Conservation (phyloP, 2,329 filamentous ascomycete species). For the Ambrosiella xylebori region DNA sequence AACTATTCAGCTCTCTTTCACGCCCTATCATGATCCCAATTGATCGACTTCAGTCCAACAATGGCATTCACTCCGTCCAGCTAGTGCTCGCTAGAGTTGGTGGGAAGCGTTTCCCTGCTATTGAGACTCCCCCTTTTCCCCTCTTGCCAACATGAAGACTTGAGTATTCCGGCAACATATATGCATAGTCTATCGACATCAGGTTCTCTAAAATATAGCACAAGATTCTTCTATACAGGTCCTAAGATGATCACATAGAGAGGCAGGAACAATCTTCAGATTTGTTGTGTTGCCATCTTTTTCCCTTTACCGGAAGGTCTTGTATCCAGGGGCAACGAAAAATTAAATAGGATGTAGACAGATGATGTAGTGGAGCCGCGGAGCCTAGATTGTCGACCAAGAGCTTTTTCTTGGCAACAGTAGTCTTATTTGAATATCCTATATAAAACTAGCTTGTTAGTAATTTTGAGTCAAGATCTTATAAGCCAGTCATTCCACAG, state of each 20-base stretch:
- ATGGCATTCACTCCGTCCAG: not conserved
- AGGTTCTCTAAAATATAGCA: not conserved
- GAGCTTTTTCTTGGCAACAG: no score
- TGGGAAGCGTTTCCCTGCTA: not conserved
- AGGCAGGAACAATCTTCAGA: not conserved
- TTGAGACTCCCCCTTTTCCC: not conserved
- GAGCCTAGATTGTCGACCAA: no score
- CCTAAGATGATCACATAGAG: no score
- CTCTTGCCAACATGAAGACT: not conserved
- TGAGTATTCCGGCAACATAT: not conserved
- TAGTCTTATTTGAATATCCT: no score
- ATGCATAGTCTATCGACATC: no score
- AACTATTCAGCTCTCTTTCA: not conserved
- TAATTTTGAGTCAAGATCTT: no score
- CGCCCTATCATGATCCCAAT: not conserved
- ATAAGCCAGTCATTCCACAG: no score
- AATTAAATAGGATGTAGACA: no score
- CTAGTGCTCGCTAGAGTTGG: not conserved
- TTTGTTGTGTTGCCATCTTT: not conserved
- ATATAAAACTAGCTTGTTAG: no score
- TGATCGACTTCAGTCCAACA: not conserved
- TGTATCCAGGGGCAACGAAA: no score
- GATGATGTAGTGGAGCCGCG: no score
- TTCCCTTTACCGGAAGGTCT: not conserved
- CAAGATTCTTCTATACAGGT: not conserved